Base-by-base conservation (phyloP, 768 basidiomycete genomes). In the Plicaturopsis crispa region DNA sequence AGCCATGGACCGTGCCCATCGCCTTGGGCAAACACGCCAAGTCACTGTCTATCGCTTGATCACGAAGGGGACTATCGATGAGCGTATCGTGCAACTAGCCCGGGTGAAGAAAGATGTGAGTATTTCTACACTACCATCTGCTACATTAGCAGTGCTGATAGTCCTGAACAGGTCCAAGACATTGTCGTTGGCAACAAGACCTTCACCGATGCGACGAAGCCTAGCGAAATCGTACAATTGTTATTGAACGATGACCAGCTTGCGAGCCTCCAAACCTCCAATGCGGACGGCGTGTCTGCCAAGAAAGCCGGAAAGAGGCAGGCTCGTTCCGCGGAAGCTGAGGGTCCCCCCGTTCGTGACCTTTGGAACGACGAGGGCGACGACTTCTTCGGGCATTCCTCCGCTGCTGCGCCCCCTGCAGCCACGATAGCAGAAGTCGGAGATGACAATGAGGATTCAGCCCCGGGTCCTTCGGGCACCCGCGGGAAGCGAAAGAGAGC, bases 131-230 rank as follows among this genome's bases (percentile, higher is more conserved):
- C 23, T 33, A 6, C 6, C 17, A 24, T 31, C 11, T 21, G 26
- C 26, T 37, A 31, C 35, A 37, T 40, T 14, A 16, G 23, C 11
- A 40, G 23, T 41, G 37, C 37, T 45, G 41, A 30, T 41, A 19
- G 33, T 24, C 24, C 43, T 19, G 42, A 39, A 16, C 41, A 93
- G 90, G 93, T 98, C 4, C 96, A 98, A 78, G 96, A 99, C 50
- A 94, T 97, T 43, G 96, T 99, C 37, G 96, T 99, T 6, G 96
- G 96, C 37, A 93, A 88, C 63, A 97, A 96, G 62, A 90, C 79
- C 44, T 81, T 96, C 55, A 89, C 86, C 2, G 92, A 96, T 46
- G 85, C 86, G 38, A 78, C 90, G 14, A 93, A 91, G 57, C 89
- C 91, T 19, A 93, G 89, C 62, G 96, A 99, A 59, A 96, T 99